Evolutionary conservation across 345 rosid species (phyloP), one percentile per base, ranked within the genome.

Genomic region (Ailanthus altissimus): DNA sequence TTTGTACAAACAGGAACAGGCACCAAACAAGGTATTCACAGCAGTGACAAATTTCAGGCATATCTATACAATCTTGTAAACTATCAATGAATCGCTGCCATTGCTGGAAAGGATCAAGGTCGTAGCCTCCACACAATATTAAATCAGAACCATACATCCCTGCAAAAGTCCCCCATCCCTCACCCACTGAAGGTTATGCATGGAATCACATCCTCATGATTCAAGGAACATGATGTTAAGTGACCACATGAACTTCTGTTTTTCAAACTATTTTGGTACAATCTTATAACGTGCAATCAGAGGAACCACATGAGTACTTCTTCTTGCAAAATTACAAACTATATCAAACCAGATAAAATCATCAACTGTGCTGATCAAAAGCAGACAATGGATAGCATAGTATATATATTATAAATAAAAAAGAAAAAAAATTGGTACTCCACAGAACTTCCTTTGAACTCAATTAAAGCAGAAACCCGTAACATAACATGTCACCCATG

Each of bases 181-280:
- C 6, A 9, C 13, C 25, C 54, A 69, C 42, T 21, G 13, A 58
- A 45, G 50, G 46, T 32, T 28, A 28, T 72, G 66, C 38, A 53
- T 78, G 20, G 12, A 51, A 71, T 21, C n/a, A 26, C 54, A 25
- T 38, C 67, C n/a, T 46, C 45, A 67, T 58, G 21, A 68, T 51
- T 32, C 71, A 61, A 25, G 57, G 70, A 50, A 69, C 23, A 69
- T 16, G 16, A 61, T 25, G 54, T 40, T 13, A 58, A 78, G 25
- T 13, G 56, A 10, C 69, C 21, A 73, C 15, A n/a, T 16, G 25
- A 5, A 11, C 18, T 66, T 28, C 38, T 51, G 53, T 47, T 21
- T 26, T 8, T 5, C 63, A 36, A n/a, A 5, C 54, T 23, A 58
- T n/a, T 59, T 16, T 2, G 15, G 47, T 11, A 59, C 42, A 73